phyloP scores from a whole-genome alignment of 139 green algal species.

The Ettlia oleoabundans region DNA sequence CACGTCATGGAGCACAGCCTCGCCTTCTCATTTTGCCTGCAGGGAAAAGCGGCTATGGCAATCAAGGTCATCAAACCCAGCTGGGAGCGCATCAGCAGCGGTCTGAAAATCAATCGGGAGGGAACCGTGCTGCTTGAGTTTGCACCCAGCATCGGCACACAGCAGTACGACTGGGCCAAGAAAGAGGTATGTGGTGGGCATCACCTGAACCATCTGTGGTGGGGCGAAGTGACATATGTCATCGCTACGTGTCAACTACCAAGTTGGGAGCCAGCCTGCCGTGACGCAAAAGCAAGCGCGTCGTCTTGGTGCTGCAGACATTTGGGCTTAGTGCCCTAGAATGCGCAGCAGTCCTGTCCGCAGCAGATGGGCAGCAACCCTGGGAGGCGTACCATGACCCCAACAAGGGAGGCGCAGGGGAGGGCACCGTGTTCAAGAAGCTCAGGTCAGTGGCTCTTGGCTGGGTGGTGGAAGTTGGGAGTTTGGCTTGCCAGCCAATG shows the following conservation, averaged over 20 bases:
- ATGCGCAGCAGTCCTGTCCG: constrained; percentile 45
- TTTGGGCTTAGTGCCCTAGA: constrained; percentile 47
- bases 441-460: neutral
- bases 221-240: neutral
- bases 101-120: constrained; percentile 30
- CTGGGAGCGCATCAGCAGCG: constrained; percentile 29
- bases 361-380: neutral
- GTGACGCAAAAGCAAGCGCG: neutral
- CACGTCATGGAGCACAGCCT: neutral
- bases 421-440: neutral
- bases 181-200: too few species aligned
- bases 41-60: constrained; percentile 42
- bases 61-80: constrained; percentile 53
- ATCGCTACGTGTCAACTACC: too few species aligned
- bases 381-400: constrained; percentile 46
- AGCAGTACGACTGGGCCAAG: constrained; percentile 46
- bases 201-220: neutral
- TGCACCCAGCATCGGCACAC: constrained; percentile 35
- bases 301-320: neutral
- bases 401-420: constrained; percentile 26
- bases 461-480: neutral
- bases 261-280: too few species aligned
- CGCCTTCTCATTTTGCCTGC: neutral
- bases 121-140: constrained; percentile 54
- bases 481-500: neutral